Percentiles rank a stretch among this genome's conserved stretches.
These are phyloP conservation scores for Leptographium wingfieldii DNA, from an alignment of 2,329 filamentous ascomycete genomes.

Conservation along the genomic window DNA sequence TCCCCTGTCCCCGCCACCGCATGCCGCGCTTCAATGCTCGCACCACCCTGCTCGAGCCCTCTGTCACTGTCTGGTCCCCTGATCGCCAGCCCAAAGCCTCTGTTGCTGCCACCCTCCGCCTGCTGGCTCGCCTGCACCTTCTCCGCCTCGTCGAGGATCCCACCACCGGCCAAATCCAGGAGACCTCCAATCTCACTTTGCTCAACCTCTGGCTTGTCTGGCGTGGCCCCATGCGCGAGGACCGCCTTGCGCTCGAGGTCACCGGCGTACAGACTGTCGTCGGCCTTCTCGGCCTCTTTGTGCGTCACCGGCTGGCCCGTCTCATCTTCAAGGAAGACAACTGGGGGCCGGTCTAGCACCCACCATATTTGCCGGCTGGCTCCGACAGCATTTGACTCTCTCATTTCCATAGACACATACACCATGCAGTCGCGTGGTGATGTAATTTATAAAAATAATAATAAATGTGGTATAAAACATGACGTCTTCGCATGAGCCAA, in stretches of 20 bases:
- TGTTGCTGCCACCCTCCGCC: constrained; percentile 49
- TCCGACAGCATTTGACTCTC: neutral
- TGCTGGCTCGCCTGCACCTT: constrained; percentile 57
- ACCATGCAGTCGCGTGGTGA: neutral
- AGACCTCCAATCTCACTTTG: constrained; percentile 83
- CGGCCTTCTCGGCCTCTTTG: constrained; percentile 73
- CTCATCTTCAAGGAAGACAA: constrained; percentile 90
- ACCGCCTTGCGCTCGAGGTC: constrained; percentile 68
- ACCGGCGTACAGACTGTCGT: constrained; percentile 63
- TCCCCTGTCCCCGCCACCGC: constrained; percentile 87
- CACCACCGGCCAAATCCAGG: constrained; percentile 56
- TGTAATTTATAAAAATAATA: neutral
- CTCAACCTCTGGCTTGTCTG: constrained; percentile 94
- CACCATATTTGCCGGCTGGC: neutral
- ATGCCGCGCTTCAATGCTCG: constrained; percentile 78
- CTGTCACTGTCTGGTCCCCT: constrained; percentile 60
- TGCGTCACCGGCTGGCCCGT: constrained; percentile 73
- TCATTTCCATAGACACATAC: too few species aligned
- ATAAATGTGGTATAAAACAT: constrained; percentile 3
- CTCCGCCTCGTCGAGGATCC: constrained; percentile 55
- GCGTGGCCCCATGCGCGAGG: constrained; percentile 83
- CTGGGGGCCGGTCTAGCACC: constrained; percentile 25
- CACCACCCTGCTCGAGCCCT: constrained; percentile 76
- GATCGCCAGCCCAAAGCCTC: constrained; percentile 54
- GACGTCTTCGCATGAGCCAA: neutral